Percentiles rank a stretch among this genome's conserved stretches.
These are phyloP conservation scores for Gossypium gossypioides DNA, from an alignment of 441 rosid genomes.

Conservation along the genomic window DNA sequence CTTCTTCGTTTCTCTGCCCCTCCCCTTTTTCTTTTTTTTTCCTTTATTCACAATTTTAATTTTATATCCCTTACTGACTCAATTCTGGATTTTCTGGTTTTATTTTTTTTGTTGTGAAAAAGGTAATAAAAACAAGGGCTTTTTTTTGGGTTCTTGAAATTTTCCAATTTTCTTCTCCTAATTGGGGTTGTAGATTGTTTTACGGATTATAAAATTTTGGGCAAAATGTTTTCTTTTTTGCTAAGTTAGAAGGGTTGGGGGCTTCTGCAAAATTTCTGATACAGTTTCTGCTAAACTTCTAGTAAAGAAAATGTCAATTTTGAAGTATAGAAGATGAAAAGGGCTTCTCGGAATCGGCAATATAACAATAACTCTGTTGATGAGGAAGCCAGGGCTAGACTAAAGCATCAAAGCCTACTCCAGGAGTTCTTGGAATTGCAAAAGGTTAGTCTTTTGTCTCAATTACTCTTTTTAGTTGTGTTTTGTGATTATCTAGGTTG, in stretches of 20 bases:
- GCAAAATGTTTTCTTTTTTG: background rate
- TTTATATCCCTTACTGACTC: background rate
- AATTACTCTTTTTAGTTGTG: background rate
- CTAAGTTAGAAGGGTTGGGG: background rate
- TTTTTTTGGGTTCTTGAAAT: background rate
- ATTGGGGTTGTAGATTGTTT: background rate
- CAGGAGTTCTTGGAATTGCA: slow-evolving; percentile 35
- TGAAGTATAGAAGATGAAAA: slow-evolving; percentile 20
- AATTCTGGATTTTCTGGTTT: slow-evolving; percentile 10
- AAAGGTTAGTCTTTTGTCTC: slow-evolving; percentile 27
- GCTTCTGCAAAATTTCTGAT: background rate
- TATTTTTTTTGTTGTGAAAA: background rate
- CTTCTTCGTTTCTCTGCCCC: background rate
- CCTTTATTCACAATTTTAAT: slow-evolving; percentile 1
- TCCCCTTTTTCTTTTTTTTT: background rate
- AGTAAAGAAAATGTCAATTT: too few relatives aligned
- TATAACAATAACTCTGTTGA: slow-evolving; percentile 14
- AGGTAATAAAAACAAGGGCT: background rate
- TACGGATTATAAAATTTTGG: background rate
- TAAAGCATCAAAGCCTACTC: slow-evolving; percentile 28
- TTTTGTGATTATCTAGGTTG: background rate
- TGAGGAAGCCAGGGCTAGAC: slow-evolving; percentile 20
- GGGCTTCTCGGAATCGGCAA: slow-evolving; percentile 15
- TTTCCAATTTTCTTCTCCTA: background rate
- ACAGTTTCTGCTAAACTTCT: background rate